Conservation (phyloP, 441 rosid species). For the Manihot esculenta region DNA sequence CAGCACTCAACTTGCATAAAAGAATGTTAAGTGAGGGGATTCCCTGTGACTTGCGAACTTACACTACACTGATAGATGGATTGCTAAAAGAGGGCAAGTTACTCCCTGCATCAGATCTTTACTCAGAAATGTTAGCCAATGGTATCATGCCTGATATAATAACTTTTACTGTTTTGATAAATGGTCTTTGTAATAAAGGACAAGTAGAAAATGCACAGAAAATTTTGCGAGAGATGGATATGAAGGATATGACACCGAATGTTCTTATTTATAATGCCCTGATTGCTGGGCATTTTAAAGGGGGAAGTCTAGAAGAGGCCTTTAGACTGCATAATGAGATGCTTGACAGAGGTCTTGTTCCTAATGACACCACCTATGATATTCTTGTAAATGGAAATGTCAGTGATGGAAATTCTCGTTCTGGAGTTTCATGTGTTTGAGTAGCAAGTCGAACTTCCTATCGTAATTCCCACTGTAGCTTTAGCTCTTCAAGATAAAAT, state of each 20-base stretch:
- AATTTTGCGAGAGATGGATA: slow-evolving; percentile 57
- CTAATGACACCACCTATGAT: slow-evolving; percentile 61
- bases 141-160: slow-evolving; percentile 55
- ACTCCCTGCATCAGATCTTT: slow-evolving; percentile 45
- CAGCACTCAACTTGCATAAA: slow-evolving; percentile 48
- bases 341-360: slow-evolving; percentile 75
- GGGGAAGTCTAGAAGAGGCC: slow-evolving; percentile 56
- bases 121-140: slow-evolving; percentile 56
- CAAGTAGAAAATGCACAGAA: slow-evolving; percentile 56
- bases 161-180: slow-evolving; percentile 50
- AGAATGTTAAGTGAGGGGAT: slow-evolving; percentile 55
- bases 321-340: slow-evolving; percentile 72
- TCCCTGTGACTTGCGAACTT: slow-evolving; percentile 51
- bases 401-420: slow-evolving; percentile 24
- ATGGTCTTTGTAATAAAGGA: slow-evolving; percentile 50
- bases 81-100: slow-evolving; percentile 52
- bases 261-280: slow-evolving; percentile 55
- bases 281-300: slow-evolving; percentile 66
- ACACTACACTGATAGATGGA: slow-evolving; percentile 67
- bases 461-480: background rate
- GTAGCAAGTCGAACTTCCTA: background rate
- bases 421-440: slow-evolving; percentile 29
- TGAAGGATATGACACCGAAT: slow-evolving; percentile 41
- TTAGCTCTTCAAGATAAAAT: background rate
- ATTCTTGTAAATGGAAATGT: slow-evolving; percentile 54